Conservation (phyloP, 1,284 basidiomycete species). For the Cerrena zonata region DNA sequence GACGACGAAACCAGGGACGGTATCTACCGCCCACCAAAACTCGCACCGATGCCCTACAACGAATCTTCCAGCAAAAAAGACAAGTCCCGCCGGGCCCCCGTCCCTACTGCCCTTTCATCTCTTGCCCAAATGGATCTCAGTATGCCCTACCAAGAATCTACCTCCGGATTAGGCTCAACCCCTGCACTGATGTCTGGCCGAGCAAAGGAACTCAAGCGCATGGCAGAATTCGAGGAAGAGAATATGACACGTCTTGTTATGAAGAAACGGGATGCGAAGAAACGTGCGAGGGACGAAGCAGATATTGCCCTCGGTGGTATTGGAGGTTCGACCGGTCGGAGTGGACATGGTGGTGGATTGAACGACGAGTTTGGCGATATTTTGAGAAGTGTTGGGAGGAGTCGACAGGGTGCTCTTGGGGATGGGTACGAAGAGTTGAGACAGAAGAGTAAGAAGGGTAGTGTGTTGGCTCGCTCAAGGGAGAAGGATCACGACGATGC, state of each 20-base stretch:
- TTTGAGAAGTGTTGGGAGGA: slow-evolving; percentile 50
- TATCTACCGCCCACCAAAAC: slow-evolving; percentile 86
- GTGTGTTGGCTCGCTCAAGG: slow-evolving; percentile 50
- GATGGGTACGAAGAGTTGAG: slow-evolving; percentile 77
- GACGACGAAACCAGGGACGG: slow-evolving; percentile 33
- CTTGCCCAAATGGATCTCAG: slow-evolving; percentile 64
- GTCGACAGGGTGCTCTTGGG: slow-evolving; percentile 37
- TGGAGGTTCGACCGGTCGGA: slow-evolving; percentile 46
- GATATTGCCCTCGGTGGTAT: slow-evolving; percentile 82
- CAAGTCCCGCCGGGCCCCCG: slow-evolving; percentile 41
- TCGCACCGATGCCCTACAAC: slow-evolving; percentile 88
- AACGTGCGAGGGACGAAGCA: slow-evolving; percentile 82
- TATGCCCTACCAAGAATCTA: slow-evolving; percentile 64
- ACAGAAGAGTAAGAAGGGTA: slow-evolving; percentile 59
- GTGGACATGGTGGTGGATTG: slow-evolving; percentile 65
- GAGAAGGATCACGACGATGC: slow-evolving; percentile 37
- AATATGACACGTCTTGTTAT: slow-evolving; percentile 90
- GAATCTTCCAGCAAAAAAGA: slow-evolving; percentile 50
- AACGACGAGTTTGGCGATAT: slow-evolving; percentile 84
- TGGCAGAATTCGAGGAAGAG: slow-evolving; percentile 92
- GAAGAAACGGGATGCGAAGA: slow-evolving; percentile 82
- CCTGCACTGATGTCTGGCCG: slow-evolving; percentile 58
- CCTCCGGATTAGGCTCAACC: slow-evolving; percentile 70
- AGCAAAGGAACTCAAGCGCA: slow-evolving; percentile 72
- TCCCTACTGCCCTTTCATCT: slow-evolving; percentile 68